A percentile compares a stretch with the other conserved stretches of the same genome.
These are phyloP conservation scores for Gaeumannomyces sp. DNA, from an alignment of 2,329 filamentous ascomycete species.

Conservation along the genomic window DNA sequence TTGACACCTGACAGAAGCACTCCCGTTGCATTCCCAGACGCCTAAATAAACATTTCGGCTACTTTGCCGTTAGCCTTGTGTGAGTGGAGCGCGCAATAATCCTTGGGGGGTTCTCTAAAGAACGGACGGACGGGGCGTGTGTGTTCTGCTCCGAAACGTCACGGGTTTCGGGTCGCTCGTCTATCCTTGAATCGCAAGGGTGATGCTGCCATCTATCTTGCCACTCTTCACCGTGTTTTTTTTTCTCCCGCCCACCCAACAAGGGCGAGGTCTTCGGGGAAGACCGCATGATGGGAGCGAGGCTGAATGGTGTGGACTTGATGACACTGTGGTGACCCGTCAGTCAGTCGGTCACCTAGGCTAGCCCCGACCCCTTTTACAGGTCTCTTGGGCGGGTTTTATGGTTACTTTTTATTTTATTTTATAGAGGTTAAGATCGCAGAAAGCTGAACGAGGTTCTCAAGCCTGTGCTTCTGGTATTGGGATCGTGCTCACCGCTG, in stretches of 20 bases:
- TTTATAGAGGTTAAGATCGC: neutral
- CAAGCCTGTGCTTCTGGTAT: neutral
- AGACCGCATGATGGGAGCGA: neutral
- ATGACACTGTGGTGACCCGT: neutral
- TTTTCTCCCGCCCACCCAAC: neutral
- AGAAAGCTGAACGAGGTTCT: neutral
- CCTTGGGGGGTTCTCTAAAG: too few species aligned
- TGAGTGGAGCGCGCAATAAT: too few species aligned
- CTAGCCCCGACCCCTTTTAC: too few species aligned
- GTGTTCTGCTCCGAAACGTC: too few species aligned
- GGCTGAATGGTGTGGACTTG: neutral
- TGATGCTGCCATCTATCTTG: neutral
- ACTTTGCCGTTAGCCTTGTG: too few species aligned
- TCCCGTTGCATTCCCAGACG: too few species aligned
- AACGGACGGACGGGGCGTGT: too few species aligned
- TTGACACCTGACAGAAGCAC: too few species aligned
- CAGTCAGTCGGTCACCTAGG: neutral
- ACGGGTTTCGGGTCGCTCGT: neutral
- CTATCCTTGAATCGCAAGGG: neutral
- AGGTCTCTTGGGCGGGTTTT: too few species aligned
- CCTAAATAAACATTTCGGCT: too few species aligned
- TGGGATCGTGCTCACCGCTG: neutral
- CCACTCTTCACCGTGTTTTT: neutral
- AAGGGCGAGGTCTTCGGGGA: neutral
- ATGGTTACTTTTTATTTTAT: neutral